These are phyloP conservation scores for Fusarium cyanostomum DNA, from an alignment of 2,329 filamentous ascomycete species.

Conservation along the genomic window DNA sequence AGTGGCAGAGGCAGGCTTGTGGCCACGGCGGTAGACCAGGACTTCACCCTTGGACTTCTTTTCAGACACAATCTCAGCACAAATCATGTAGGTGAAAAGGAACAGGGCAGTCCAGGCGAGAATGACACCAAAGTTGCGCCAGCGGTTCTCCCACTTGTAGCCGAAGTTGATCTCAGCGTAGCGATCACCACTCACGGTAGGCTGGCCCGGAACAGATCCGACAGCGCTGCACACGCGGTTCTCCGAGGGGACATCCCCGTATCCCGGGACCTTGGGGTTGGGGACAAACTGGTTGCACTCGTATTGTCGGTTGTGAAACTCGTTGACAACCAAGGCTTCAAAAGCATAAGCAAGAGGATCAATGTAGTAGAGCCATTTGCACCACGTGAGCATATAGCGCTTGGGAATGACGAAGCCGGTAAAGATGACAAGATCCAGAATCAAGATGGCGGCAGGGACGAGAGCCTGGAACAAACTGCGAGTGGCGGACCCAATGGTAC, in stretches of 20 bases:
- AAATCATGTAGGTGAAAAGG: constrained; percentile 68
- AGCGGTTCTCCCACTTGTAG: constrained; percentile 68
- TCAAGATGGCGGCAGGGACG: constrained; percentile 43
- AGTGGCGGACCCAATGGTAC: constrained; percentile 44
- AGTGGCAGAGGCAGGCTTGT: constrained; percentile 65
- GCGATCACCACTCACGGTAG: constrained; percentile 56
- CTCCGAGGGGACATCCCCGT: constrained; percentile 30
- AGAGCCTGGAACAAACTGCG: constrained; percentile 45
- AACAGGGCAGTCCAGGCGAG: constrained; percentile 72
- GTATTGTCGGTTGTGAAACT: constrained; percentile 76
- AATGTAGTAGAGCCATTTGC: constrained; percentile 83
- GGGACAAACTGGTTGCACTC: constrained; percentile 59
- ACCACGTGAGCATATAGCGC: constrained; percentile 80
- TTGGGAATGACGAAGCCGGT: constrained; percentile 75
- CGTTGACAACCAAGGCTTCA: constrained; percentile 83
- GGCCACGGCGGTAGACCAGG: constrained; percentile 76
- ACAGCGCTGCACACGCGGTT: constrained; percentile 58
- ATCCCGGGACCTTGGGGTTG: constrained; percentile 36
- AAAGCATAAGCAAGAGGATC: constrained; percentile 84
- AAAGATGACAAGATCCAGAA: constrained; percentile 64
- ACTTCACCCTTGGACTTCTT: constrained; percentile 81
- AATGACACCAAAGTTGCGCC: constrained; percentile 78
- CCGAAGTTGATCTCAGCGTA: constrained; percentile 57
- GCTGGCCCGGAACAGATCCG: constrained; percentile 57
- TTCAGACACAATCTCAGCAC: constrained; percentile 71